phyloP scores from a whole-genome alignment of 768 basidiomycete species.

The Amanita thiersii region DNA sequence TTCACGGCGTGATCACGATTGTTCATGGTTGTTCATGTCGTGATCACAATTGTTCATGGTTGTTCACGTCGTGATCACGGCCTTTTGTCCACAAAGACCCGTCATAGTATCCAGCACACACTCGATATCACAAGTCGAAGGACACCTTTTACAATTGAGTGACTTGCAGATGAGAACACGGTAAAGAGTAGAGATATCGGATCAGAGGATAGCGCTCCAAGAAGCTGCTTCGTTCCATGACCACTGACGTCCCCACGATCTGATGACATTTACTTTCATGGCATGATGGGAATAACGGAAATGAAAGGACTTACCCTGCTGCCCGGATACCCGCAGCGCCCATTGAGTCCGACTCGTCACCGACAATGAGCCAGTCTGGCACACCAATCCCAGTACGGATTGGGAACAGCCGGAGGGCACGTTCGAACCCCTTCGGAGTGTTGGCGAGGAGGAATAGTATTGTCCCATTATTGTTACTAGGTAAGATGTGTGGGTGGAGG shows the following conservation, averaged over 20 bases:
- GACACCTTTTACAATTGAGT: too few species aligned
- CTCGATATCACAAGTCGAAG: too few species aligned
- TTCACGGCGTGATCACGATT: too few species aligned
- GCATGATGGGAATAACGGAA: constrained; percentile 2
- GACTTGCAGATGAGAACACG: too few species aligned
- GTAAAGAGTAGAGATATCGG: too few species aligned
- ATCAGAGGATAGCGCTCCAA: neutral
- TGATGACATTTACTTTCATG: neutral
- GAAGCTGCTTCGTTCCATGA: constrained; percentile 15
- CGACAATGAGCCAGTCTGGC: constrained; percentile 73
- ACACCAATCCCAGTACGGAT: constrained; percentile 71
- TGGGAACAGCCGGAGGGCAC: constrained; percentile 67
- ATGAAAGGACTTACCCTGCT: constrained; percentile 52
- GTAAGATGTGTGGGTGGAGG: constrained; percentile 56
- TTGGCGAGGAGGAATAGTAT: constrained; percentile 56
- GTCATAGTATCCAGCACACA: too few species aligned
- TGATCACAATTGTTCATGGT: too few species aligned
- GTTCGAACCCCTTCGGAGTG: constrained; percentile 53
- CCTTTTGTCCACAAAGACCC: too few species aligned
- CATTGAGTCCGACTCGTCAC: constrained; percentile 38
- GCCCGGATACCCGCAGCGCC: constrained; percentile 71
- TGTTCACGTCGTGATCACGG: too few species aligned
- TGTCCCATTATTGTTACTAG: constrained; percentile 15
- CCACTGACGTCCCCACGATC: constrained; percentile 22
- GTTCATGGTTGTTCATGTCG: too few species aligned